Evolutionary conservation across 2,329 filamentous ascomycete genomes (phyloP).

Genomic region (Diplodia intermedia): DNA sequence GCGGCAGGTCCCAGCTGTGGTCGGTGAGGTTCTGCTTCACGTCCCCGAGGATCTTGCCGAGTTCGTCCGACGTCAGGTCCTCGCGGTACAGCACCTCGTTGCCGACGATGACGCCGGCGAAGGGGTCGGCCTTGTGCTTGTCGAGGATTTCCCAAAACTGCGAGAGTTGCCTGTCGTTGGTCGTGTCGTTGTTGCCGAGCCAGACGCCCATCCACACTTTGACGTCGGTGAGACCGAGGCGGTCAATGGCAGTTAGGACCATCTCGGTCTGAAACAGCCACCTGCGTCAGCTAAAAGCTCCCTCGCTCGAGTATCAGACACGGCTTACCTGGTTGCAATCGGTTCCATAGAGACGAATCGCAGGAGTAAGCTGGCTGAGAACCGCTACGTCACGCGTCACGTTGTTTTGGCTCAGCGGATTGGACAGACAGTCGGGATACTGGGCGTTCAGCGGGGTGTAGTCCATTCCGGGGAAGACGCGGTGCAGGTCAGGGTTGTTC

Average conservation of each 20-base stretch:
- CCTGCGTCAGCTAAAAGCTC: conserved; percentile 1
- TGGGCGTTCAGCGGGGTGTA: conserved; percentile 93
- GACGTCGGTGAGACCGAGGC: conserved; percentile 74
- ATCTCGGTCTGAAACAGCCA: conserved; percentile 69
- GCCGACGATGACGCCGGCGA: conserved; percentile 68
- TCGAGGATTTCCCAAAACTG: conserved; percentile 88
- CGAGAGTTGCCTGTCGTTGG: conserved; percentile 78
- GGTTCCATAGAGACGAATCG: conserved; percentile 87
- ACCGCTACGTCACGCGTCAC: conserved; percentile 90
- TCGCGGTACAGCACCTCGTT: conserved; percentile 69
- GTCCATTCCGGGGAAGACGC: conserved; percentile 93
- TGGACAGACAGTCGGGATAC: conserved; percentile 79
- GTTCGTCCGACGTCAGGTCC: conserved; percentile 69
- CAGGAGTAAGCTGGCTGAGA: conserved; percentile 87
- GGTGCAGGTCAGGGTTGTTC: conserved; percentile 82
- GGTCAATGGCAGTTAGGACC: conserved; percentile 81
- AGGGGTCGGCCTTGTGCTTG: conserved; percentile 64
- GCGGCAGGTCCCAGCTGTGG: conserved; percentile 67
- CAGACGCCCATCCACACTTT: conserved; percentile 96
- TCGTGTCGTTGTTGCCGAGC: conserved; percentile 83
- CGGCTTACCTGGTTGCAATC: conserved; percentile 80
- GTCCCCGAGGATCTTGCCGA: conserved; percentile 69
- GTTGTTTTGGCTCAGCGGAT: conserved; percentile 90
- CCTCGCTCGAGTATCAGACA: background rate
- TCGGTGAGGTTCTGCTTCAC: conserved; percentile 76